These are phyloP conservation scores for Aspergillus olivimuriae DNA, from an alignment of 495 filamentous ascomycete genomes.

Conservation along the genomic window DNA sequence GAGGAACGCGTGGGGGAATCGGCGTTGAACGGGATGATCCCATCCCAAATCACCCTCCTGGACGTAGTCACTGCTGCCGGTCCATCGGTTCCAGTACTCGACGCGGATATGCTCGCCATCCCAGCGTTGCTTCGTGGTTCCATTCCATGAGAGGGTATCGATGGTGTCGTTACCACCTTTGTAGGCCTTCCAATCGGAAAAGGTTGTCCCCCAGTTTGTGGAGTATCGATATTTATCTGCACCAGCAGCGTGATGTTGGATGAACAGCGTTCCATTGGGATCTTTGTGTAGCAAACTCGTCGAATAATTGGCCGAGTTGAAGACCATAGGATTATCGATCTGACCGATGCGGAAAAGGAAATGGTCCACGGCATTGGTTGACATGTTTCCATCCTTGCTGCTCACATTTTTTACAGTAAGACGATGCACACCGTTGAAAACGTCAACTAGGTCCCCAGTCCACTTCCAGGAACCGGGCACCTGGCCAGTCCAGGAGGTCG, in stretches of 20 bases:
- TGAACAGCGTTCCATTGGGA: constrained; percentile 32
- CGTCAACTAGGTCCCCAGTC: constrained; percentile 44
- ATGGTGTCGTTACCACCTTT: constrained; percentile 41
- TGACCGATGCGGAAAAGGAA: constrained; percentile 53
- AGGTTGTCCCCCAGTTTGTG: constrained; percentile 53
- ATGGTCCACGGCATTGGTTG: constrained; percentile 47
- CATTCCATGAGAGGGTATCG: constrained; percentile 45
- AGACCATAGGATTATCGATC: constrained; percentile 56
- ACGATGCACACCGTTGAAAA: constrained; percentile 57
- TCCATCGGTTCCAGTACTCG: constrained; percentile 59
- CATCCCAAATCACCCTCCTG: constrained; percentile 54
- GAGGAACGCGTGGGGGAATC: constrained; percentile 57
- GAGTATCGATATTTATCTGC: constrained; percentile 60
- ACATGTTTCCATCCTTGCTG: constrained; percentile 20
- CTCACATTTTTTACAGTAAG: constrained; percentile 54
- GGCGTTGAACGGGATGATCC: constrained; percentile 30
- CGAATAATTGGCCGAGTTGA: constrained; percentile 53
- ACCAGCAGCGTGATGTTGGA: constrained; percentile 56
- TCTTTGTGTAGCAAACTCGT: constrained; percentile 38
- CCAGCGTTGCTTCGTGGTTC: constrained; percentile 56
- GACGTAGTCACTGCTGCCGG: constrained; percentile 57
- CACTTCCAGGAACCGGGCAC: constrained; percentile 49
- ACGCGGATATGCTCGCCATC: constrained; percentile 57
- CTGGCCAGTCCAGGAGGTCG: constrained; percentile 32
- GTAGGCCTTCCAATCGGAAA: constrained; percentile 54